A percentile compares a stretch with the other conserved stretches of the same genome.
Conservation (phyloP, 306 rosid species). For the Castanea crenata region DNA sequence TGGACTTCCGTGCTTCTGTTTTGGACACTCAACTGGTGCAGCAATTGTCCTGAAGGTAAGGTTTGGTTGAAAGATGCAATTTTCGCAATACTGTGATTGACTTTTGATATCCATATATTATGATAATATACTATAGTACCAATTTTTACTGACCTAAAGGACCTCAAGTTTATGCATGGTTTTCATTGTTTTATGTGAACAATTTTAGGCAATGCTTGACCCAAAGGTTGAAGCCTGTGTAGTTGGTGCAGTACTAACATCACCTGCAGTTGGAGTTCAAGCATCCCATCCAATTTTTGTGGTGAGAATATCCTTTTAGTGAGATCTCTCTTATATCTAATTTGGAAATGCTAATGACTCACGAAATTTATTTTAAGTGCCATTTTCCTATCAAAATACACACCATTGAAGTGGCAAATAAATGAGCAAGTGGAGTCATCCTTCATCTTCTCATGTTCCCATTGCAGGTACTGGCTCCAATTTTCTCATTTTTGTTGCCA, state of each 20-base stretch:
- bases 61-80: not conserved
- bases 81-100: conserved; percentile 1
- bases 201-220: conserved; percentile 72
- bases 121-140: not conserved
- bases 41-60: conserved; percentile 84
- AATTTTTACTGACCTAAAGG: not conserved
- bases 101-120: not conserved
- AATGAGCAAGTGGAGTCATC: not conserved
- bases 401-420: not conserved
- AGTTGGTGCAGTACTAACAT: conserved; percentile 70
- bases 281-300: conserved; percentile 66
- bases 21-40: conserved; percentile 94
- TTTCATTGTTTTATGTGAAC: not conserved
- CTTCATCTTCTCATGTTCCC: conserved; percentile 9
- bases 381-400: not conserved
- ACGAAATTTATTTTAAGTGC: not conserved
- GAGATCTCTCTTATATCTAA: not conserved
- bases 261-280: conserved; percentile 93
- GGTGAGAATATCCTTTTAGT: conserved; percentile 41
- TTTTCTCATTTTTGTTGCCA: conserved; percentile 68
- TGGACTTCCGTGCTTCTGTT: conserved; percentile 77
- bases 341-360: not conserved
- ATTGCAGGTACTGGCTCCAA: conserved; percentile 71
- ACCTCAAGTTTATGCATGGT: not conserved
- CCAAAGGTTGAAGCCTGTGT: conserved; percentile 58